Percentiles rank a stretch among this genome's conserved stretches.
These are phyloP conservation scores for Ceriops decandra DNA, from an alignment of 345 rosid genomes.

Conservation along the genomic window DNA sequence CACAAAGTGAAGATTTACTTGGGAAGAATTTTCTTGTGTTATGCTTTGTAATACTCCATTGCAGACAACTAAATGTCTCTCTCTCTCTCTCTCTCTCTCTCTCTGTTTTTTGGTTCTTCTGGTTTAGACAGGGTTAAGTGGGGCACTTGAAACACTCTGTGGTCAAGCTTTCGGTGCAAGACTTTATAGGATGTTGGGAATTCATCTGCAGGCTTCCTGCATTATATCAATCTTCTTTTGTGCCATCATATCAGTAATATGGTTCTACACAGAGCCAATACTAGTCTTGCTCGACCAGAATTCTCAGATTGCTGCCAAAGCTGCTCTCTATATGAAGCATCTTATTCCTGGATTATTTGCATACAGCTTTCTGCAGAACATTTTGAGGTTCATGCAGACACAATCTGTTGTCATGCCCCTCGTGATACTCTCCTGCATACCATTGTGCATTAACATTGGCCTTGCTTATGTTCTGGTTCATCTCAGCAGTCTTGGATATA, in stretches of 20 bases:
- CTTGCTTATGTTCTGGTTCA: constrained; percentile 19
- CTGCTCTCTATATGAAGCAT: constrained; percentile 21
- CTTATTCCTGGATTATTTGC: constrained; percentile 29
- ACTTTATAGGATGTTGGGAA: constrained; percentile 15
- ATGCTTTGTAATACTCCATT: no score
- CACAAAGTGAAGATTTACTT: no score
- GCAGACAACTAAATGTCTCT: no score
- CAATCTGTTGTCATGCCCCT: constrained; percentile 16
- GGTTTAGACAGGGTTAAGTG: constrained; percentile 15
- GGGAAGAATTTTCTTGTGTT: no score
- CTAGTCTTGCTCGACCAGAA: constrained; percentile 15
- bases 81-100: no score
- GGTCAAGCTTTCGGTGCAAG: constrained; percentile 25
- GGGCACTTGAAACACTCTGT: constrained; percentile 22
- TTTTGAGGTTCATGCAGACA: constrained; percentile 25
- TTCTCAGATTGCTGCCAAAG: constrained; percentile 6
- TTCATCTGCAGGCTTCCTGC: constrained; percentile 18
- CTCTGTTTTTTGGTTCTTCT: neutral
- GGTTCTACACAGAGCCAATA: constrained; percentile 24
- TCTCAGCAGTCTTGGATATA: constrained; percentile 11
- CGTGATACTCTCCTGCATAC: constrained; percentile 8
- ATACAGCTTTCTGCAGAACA: constrained; percentile 20
- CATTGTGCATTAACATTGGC: constrained; percentile 16
- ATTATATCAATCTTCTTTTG: constrained; percentile 14
- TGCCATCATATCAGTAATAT: neutral